These are phyloP conservation scores for Sporothrix variecibatus DNA, from an alignment of 2,329 filamentous ascomycete genomes.

Conservation along the genomic window DNA sequence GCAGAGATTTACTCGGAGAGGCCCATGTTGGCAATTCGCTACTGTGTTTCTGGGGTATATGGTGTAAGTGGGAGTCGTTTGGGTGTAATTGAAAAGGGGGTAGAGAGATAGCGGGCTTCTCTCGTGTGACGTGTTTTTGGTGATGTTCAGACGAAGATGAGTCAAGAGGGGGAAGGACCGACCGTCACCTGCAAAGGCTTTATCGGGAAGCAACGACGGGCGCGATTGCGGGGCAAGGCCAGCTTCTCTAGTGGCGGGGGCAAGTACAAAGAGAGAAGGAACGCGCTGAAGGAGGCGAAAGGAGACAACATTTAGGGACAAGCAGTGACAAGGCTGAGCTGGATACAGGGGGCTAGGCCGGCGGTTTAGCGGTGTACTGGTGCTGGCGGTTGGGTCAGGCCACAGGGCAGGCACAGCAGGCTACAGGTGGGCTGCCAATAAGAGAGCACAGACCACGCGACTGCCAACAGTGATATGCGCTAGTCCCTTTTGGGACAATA, in stretches of 20 bases:
- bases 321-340: slow-evolving; percentile 22
- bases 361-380: neutral
- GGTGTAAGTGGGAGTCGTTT: neutral
- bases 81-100: neutral
- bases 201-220: slow-evolving; percentile 19
- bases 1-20: slow-evolving; percentile 50
- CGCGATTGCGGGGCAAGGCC: slow-evolving; percentile 23
- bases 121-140: slow-evolving; percentile 21
- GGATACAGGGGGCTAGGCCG: neutral
- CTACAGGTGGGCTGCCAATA: slow-evolving; percentile 2
- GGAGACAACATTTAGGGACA: neutral
- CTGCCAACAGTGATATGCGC: slow-evolving; percentile 20
- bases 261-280: neutral
- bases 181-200: slow-evolving; percentile 4
- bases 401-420: neutral
- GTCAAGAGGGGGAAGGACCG: slow-evolving; percentile 8
- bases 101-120: neutral
- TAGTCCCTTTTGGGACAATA: slow-evolving; percentile 33
- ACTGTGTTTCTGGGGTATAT: neutral
- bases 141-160: slow-evolving; percentile 15
- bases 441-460: slow-evolving; percentile 25
- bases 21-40: slow-evolving; percentile 41
- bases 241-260: neutral
- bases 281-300: neutral
- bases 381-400: neutral